Percentiles rank a stretch among this genome's conserved stretches.
phyloP scores from a whole-genome alignment of 2,329 filamentous ascomycete genomes.

The Colletotrichum sp. region DNA sequence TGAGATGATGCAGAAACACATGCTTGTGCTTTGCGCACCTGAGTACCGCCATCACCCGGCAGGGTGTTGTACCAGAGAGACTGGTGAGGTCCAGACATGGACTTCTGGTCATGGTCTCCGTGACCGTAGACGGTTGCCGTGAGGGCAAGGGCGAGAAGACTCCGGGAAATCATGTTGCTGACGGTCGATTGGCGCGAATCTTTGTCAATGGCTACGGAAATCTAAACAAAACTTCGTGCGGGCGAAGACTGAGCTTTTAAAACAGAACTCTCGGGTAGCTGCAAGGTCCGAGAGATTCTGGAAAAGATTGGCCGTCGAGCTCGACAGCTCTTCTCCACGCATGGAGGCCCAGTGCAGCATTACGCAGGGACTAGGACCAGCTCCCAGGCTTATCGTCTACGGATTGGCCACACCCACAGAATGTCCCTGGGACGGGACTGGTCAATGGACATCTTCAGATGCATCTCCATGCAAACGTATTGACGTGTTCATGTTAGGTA shows the following conservation, averaged over 20 bases:
- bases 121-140: conserved; percentile 64
- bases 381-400: conserved; percentile 15
- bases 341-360: neutral
- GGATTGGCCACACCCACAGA: neutral
- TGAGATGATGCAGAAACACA: neutral
- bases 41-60: conserved; percentile 83
- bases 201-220: neutral
- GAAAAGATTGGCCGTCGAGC: neutral
- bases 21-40: conserved; percentile 54
- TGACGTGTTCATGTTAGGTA: conserved; percentile 24
- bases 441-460: conserved; percentile 7
- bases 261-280: neutral
- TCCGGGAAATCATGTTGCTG: conserved; percentile 31
- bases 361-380: neutral
- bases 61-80: conserved; percentile 83
- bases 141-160: conserved; percentile 42
- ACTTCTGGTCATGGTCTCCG: conserved; percentile 62
- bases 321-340: conserved; percentile 12
- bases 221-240: neutral
- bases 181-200: neutral
- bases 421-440: neutral
- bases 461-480: neutral
- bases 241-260: conserved; percentile 7
- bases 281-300: neutral
- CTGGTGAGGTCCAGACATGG: conserved; percentile 72